Percentiles rank a stretch among this genome's conserved stretches.
phyloP scores from a whole-genome alignment of 768 basidiomycete genomes.

The Hericium coralloides region DNA sequence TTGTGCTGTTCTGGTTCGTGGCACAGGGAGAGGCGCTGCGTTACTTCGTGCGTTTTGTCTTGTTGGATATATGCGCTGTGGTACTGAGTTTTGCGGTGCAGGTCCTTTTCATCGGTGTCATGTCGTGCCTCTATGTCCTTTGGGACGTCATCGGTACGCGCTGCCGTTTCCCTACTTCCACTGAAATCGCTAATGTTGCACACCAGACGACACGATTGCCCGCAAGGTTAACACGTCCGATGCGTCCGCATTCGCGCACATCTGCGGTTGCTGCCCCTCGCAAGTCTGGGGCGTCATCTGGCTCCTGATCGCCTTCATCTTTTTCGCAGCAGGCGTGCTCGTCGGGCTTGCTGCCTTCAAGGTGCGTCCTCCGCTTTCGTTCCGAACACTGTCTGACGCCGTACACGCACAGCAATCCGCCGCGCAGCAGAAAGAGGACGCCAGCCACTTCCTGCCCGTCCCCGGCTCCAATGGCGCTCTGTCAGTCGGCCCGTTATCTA shows the following conservation, averaged over 20 bases:
- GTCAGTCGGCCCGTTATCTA: constrained; percentile 13
- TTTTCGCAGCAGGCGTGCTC: constrained; percentile 68
- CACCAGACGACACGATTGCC: constrained; percentile 70
- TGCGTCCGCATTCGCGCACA: constrained; percentile 74
- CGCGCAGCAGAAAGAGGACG: constrained; percentile 42
- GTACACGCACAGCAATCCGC: constrained; percentile 41
- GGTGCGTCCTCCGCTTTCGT: constrained; percentile 29
- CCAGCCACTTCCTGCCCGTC: constrained; percentile 50
- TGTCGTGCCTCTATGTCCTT: constrained; percentile 81
- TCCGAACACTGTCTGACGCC: not conserved
- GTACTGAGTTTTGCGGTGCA: constrained; percentile 16
- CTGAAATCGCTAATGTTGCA: not conserved
- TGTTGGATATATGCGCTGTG: not conserved
- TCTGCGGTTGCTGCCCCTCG: constrained; percentile 82
- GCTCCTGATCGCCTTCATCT: constrained; percentile 65
- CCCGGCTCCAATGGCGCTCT: constrained; percentile 36
- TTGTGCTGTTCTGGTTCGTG: constrained; percentile 81
- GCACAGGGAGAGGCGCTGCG: constrained; percentile 65
- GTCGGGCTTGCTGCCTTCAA: constrained; percentile 80
- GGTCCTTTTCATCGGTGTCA: constrained; percentile 78
- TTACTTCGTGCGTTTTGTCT: constrained; percentile 43
- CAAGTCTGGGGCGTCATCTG: constrained; percentile 90
- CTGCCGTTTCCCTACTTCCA: not conserved
- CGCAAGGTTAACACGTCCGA: constrained; percentile 84
- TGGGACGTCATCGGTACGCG: constrained; percentile 78